Percentiles rank a stretch among this genome's conserved stretches.
phyloP scores from a whole-genome alignment of 441 rosid genomes.

The Populus tomentosa region DNA sequence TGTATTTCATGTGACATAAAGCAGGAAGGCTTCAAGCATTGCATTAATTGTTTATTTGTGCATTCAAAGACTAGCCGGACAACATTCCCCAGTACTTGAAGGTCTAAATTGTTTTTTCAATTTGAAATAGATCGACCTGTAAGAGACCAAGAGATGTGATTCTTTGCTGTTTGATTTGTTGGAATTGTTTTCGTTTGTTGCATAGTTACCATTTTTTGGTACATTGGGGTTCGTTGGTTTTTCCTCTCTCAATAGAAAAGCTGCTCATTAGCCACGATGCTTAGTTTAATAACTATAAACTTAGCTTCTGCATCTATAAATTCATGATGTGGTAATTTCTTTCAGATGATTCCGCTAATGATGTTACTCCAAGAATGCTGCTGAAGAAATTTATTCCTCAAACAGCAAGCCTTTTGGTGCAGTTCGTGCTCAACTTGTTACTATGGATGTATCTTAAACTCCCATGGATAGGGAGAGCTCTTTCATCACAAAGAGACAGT shows the following conservation, averaged over 20 bases:
- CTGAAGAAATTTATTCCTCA: conserved; percentile 37
- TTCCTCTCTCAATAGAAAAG: background rate
- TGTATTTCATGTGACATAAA: background rate
- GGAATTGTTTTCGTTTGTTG: background rate
- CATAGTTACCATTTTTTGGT: background rate
- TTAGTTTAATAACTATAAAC: background rate
- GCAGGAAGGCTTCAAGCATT: background rate
- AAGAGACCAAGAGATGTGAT: background rate
- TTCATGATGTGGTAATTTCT: conserved; percentile 19
- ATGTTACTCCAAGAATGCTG: conserved; percentile 25
- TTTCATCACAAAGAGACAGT: conserved; percentile 29
- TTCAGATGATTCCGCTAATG: conserved; percentile 45
- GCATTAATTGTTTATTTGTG: background rate
- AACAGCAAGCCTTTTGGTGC: conserved; percentile 29
- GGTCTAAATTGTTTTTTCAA: background rate
- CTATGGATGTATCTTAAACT: conserved; percentile 45
- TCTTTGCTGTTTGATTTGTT: background rate
- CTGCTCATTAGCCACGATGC: background rate
- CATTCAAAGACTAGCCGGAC: background rate
- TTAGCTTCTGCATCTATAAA: background rate
- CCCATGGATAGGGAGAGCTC: conserved; percentile 38
- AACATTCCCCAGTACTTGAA: background rate
- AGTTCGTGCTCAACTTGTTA: conserved; percentile 45
- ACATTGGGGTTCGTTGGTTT: background rate
- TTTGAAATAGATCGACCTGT: background rate